Conservation (phyloP, 306 rosid species). For the Hippophae gyantsensis region DNA sequence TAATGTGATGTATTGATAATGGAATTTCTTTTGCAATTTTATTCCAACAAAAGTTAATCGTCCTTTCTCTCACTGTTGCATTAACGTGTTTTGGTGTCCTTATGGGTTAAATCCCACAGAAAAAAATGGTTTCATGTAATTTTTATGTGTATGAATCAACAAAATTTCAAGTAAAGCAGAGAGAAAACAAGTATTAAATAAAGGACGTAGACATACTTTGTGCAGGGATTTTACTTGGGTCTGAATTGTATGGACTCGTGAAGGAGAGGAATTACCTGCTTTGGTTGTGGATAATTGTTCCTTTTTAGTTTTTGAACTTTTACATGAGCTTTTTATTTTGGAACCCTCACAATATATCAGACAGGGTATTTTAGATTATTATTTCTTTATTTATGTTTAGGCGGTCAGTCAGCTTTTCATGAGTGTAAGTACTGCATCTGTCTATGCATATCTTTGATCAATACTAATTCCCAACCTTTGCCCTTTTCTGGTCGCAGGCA, state of each 20-base stretch:
- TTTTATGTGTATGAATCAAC: no score
- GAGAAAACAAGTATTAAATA: no score
- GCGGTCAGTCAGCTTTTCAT: background rate
- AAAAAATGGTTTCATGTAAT: no score
- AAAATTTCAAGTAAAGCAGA: no score
- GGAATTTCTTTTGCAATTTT: no score
- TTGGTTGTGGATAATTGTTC: slow-evolving; percentile 12
- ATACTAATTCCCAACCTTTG: slow-evolving; percentile 2
- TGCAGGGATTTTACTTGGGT: no score
- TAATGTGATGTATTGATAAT: no score
- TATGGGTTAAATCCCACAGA: no score
- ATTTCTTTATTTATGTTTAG: slow-evolving; percentile 1
- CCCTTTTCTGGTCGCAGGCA: slow-evolving; percentile 33
- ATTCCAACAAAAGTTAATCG: background rate
- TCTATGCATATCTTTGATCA: background rate
- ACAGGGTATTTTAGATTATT: slow-evolving; percentile 6
- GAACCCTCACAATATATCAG: background rate
- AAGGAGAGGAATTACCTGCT: slow-evolving; percentile 9
- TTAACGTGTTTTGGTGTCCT: no score
- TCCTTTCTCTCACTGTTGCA: no score
- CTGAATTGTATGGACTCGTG: background rate
- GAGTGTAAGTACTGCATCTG: background rate
- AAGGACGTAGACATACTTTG: no score
- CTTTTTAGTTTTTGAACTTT: slow-evolving; percentile 6
- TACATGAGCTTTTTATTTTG: slow-evolving; percentile 4